Evolutionary conservation across 164 flowering plant genomes (phyloP), one percentile per base, ranked within the genome.

Genomic region (Umbilicus rupestris): DNA sequence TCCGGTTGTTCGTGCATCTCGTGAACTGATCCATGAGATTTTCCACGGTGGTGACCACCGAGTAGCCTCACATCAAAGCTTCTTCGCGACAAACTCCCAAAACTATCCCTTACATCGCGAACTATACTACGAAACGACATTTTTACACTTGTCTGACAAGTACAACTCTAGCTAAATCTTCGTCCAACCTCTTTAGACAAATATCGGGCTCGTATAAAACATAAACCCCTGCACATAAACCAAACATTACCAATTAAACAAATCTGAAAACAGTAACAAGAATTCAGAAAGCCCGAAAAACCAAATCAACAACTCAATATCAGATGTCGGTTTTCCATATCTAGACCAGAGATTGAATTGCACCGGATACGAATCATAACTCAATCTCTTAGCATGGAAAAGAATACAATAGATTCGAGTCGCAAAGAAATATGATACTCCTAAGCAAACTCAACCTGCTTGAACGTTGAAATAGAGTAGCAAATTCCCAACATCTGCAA

Each of bases 71-170:
- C 71, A 46, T 78, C 80, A 68, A 78, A 72, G 47, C 76, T 71
- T 59, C 80, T 60, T 44, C 75, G 68, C 19, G 80, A 78, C n/a
- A 78, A 69, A 68, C 80, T 78, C 68, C 80, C 80, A 66, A 78
- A 60, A 39, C 78, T 65, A 73, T 72, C 78, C 66, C 76, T 75
- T 39, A 75, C 74, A 63, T 78, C 78, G 35, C 76, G 78, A 66
- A 73, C 76, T 50, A 75, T 75, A 68, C 78, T 78, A 19, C 80
- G 76, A 72, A 78, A 73, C 1, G 80, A 78, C 80, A 78, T 78
- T 68, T 71, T n/a, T n/a, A 47, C 52, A 5, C 52, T n/a, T 17
- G 22, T 47, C 19, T 17, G 37, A 35, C 6, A 7, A 35, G 37
- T 35, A 45, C 6, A 1, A 45, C 5, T 45, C 19, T 16, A 45